Evolutionary conservation across 352 stramenopile species (phyloP).

Genomic region (Phytophthora pseudosyringae): DNA sequence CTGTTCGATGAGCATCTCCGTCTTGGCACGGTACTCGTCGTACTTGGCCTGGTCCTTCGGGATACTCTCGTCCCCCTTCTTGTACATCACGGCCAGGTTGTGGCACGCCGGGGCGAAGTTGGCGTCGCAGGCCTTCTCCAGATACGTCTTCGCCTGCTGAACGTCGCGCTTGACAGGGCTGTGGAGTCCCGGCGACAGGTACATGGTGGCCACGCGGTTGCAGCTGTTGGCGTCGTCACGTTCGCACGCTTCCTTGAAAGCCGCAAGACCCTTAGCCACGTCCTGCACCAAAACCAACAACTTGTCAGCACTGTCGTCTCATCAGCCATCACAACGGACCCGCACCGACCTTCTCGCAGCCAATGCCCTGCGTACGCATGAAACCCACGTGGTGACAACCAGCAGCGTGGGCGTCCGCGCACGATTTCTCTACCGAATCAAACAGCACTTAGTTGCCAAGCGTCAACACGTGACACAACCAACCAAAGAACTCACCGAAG

Average conservation of each 20-base stretch:
- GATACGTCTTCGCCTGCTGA: slow-evolving; percentile 65
- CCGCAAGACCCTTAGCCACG: slow-evolving; percentile 59
- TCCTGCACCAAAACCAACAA: slow-evolving; percentile 45
- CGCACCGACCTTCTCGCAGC: slow-evolving; percentile 65
- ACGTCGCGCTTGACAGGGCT: slow-evolving; percentile 60
- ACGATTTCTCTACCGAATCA: slow-evolving; percentile 71
- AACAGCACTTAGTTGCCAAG: background rate
- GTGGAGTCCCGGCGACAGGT: slow-evolving; percentile 44
- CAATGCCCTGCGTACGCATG: slow-evolving; percentile 79
- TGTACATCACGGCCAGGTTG: slow-evolving; percentile 91
- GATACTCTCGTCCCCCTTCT: slow-evolving; percentile 82
- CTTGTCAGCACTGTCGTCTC: slow-evolving; percentile 2
- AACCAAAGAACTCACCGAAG: slow-evolving; percentile 54
- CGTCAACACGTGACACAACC: background rate
- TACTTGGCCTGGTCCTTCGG: slow-evolving; percentile 70
- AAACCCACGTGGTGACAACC: slow-evolving; percentile 88
- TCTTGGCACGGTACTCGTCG: slow-evolving; percentile 80
- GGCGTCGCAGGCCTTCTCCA: slow-evolving; percentile 79
- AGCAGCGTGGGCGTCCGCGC: slow-evolving; percentile 69
- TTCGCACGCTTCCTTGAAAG: slow-evolving; percentile 81
- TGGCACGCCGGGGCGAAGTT: slow-evolving; percentile 90
- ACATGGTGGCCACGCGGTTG: slow-evolving; percentile 83
- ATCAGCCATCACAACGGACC: background rate
- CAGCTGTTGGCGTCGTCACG: slow-evolving; percentile 81
- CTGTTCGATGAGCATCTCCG: slow-evolving; percentile 76